These are phyloP conservation scores for Magnusiomyces suaveolens DNA, from an alignment of 1,139 yeast species.

Conservation along the genomic window DNA sequence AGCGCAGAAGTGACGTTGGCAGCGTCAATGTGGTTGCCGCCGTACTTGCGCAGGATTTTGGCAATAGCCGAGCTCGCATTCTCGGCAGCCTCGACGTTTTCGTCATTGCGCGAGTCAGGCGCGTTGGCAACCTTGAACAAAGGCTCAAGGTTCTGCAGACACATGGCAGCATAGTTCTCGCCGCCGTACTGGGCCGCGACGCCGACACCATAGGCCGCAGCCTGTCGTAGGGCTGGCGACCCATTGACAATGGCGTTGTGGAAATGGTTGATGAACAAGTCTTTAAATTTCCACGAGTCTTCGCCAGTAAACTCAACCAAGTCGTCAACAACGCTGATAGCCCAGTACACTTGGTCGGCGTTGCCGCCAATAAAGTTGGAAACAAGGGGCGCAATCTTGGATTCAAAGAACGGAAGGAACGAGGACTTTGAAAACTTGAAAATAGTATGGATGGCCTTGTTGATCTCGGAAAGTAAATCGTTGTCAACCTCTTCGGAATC, in stretches of 20 bases:
- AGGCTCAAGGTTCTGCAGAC: conserved; percentile 60
- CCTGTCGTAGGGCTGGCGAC: conserved; percentile 75
- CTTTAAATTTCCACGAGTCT: conserved; percentile 53
- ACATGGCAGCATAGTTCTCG: conserved; percentile 49
- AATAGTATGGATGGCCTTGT: conserved; percentile 63
- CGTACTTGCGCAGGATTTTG: conserved; percentile 44
- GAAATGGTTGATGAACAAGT: conserved; percentile 51
- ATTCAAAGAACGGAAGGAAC: conserved; percentile 59
- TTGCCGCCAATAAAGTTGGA: conserved; percentile 43
- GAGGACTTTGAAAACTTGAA: conserved; percentile 53
- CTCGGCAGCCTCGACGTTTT: conserved; percentile 79
- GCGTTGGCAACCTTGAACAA: conserved; percentile 63
- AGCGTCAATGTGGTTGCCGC: conserved; percentile 37
- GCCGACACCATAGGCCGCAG: conserved; percentile 78
- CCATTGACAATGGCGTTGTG: conserved; percentile 50
- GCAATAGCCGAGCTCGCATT: conserved; percentile 78
- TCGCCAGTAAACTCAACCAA: conserved; percentile 71
- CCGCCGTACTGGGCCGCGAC: conserved; percentile 78
- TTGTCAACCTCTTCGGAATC: conserved; percentile 87
- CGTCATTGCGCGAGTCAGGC: conserved; percentile 83
- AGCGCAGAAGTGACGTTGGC: conserved; percentile 50
- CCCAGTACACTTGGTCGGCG: conserved; percentile 62
- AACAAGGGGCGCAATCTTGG: conserved; percentile 28
- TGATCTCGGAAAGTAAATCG: conserved; percentile 76
- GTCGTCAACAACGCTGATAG: conserved; percentile 72